These are phyloP conservation scores for Hypoxylon sp. DNA, from an alignment of 2,329 filamentous ascomycete species.

Conservation along the genomic window DNA sequence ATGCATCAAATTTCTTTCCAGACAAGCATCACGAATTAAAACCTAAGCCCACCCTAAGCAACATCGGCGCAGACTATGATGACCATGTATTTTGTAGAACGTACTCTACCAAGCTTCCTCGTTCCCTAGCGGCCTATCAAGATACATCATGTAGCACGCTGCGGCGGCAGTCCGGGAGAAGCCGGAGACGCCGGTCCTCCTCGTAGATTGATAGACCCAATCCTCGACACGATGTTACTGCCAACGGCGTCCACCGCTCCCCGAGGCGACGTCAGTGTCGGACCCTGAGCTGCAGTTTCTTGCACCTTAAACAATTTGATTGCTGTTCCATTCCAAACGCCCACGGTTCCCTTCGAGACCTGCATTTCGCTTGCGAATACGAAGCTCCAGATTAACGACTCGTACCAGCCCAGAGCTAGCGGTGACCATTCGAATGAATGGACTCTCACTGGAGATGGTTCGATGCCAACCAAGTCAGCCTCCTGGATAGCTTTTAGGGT, in stretches of 20 bases:
- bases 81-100: neutral
- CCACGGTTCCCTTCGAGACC: slow-evolving; percentile 85
- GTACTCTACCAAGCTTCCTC: slow-evolving; percentile 7
- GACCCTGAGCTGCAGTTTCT: slow-evolving; percentile 82
- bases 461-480: slow-evolving; percentile 77
- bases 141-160: slow-evolving; percentile 21
- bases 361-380: slow-evolving; percentile 93
- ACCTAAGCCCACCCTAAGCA: slow-evolving; percentile 13
- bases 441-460: slow-evolving; percentile 79
- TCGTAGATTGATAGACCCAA: slow-evolving; percentile 83
- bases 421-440: slow-evolving; percentile 97
- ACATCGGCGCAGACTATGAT: slow-evolving; percentile 6
- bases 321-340: slow-evolving; percentile 92
- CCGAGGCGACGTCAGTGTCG: slow-evolving; percentile 84
- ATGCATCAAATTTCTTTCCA: slow-evolving; percentile 31
- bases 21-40: slow-evolving; percentile 27
- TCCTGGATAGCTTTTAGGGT: slow-evolving; percentile 68
- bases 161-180: slow-evolving; percentile 38
- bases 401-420: slow-evolving; percentile 92
- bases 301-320: slow-evolving; percentile 93
- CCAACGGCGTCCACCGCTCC: slow-evolving; percentile 95
- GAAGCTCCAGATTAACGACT: slow-evolving; percentile 93
- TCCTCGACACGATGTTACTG: slow-evolving; percentile 87
- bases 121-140: neutral
- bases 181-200: slow-evolving; percentile 53